phyloP scores from a whole-genome alignment of 2,329 filamentous ascomycete genomes.

The Dryadomyces quercus-mongolicae region DNA sequence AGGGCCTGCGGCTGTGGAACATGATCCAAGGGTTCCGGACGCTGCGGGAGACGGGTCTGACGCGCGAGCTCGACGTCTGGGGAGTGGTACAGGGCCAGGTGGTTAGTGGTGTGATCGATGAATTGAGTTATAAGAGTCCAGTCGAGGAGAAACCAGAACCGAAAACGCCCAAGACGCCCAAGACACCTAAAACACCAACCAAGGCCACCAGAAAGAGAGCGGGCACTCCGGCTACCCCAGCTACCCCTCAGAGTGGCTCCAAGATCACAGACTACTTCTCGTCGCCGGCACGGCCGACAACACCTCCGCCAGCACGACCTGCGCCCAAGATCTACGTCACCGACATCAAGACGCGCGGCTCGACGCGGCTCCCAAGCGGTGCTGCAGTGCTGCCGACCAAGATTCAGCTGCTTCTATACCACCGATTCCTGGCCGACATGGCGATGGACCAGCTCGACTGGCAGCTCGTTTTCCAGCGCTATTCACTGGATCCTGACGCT shows the following conservation, averaged over 20 bases:
- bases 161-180: background rate
- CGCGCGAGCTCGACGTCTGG: slow-evolving; percentile 74
- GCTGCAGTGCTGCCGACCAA: slow-evolving; percentile 60
- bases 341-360: slow-evolving; percentile 77
- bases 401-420: slow-evolving; percentile 85
- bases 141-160: slow-evolving; percentile 50
- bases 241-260: slow-evolving; percentile 3
- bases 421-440: slow-evolving; percentile 67
- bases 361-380: slow-evolving; percentile 49
- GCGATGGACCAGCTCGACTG: slow-evolving; percentile 61
- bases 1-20: slow-evolving; percentile 82
- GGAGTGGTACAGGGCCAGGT: slow-evolving; percentile 63
- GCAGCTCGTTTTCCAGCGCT: slow-evolving; percentile 54
- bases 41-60: slow-evolving; percentile 56
- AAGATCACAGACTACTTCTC: slow-evolving; percentile 13
- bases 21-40: slow-evolving; percentile 73
- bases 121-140: slow-evolving; percentile 66
- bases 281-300: background rate
- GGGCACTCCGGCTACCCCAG: too few relatives aligned
- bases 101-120: slow-evolving; percentile 83
- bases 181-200: slow-evolving; percentile 15
- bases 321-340: slow-evolving; percentile 55
- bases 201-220: slow-evolving; percentile 23
- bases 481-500: slow-evolving; percentile 51
- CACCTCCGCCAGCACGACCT: background rate